Base-by-base conservation (phyloP, 2,329 filamentous ascomycete species). In the Colletotrichum tropicicola region DNA sequence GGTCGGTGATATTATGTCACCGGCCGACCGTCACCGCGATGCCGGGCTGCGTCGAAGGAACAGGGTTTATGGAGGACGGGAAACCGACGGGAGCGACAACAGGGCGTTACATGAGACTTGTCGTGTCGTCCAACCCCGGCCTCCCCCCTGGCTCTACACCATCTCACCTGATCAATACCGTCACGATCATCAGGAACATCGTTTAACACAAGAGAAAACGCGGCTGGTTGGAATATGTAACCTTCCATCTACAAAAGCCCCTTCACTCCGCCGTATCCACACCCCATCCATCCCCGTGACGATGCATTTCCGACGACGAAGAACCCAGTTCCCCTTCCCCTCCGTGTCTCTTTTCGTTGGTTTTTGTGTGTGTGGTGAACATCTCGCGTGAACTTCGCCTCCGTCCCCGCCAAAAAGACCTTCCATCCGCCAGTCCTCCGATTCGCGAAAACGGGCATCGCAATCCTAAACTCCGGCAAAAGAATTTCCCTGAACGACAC, bases 381-480 rank as follows among this genome's bases (percentile, higher is more conserved):
- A 52, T 53, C 47, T 64, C 47, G 44, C 48, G 61, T 61, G 39
- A 55, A 45, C 57, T 35, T 65, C 49, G 57, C 61, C 49, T 44
- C 49, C 61, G 28, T 52, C 5, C 30, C 35, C 12, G 9, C 13
- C 17, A 59, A 55, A 65, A 65, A 54, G 51, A 54, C 43, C 58
- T 35, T 44, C 35, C 58, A 25, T 19, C 35, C 43, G 56, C 47
- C 49, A 39, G 61, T 61, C 63, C 63, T 64, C 63, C 63, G 59
- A 64, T 37, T 62, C 63, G 32, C 63, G 58, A 63, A 65, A 54
- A 58, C 54, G 44, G 47, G 57, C 49, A 61, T 67, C 64, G 62
- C 61, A 67, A 67, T 66, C 65, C 65, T 67, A 57, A 67, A 67
- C 65, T 67, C 65, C 65, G 56, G 61, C 65, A 60, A 66, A 67